Percentiles rank a stretch among this genome's conserved stretches.
Evolutionary conservation across 805 yeast genomes (phyloP).

Genomic region (Torulaspora delbrueckii): DNA sequence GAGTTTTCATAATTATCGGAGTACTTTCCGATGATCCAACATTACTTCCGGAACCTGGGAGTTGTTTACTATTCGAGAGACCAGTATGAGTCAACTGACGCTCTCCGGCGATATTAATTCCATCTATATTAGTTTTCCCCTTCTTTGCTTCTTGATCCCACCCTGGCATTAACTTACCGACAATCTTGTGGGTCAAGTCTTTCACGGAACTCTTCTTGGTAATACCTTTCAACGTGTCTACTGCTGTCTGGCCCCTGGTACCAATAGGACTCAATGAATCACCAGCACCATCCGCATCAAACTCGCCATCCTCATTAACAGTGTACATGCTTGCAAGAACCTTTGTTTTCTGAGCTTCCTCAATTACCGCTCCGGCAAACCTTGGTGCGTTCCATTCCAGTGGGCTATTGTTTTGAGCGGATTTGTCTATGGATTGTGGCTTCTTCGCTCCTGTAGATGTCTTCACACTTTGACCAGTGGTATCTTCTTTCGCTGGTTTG

Average conservation of each 20-base stretch:
- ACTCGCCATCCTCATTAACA: conserved; percentile 1
- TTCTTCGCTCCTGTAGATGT: neutral
- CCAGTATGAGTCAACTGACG: neutral
- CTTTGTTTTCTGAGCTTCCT: conserved; percentile 23
- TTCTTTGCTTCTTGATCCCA: conserved; percentile 10
- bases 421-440: neutral
- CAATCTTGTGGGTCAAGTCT: conserved; percentile 25
- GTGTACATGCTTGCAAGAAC: conserved; percentile 24
- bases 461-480: neutral
- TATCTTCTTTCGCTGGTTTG: neutral
- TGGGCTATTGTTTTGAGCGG: conserved; percentile 7
- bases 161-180: conserved; percentile 21
- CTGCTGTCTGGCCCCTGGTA: conserved; percentile 18
- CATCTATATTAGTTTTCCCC: neutral
- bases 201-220: conserved; percentile 21
- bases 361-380: conserved; percentile 23
- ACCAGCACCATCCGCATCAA: neutral
- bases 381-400: conserved; percentile 30
- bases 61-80: neutral
- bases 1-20: conserved; percentile 16
- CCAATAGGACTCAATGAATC: conserved; percentile 4
- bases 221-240: conserved; percentile 27
- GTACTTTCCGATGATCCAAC: neutral
- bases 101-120: neutral
- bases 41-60: neutral